These are phyloP conservation scores for Durio zibethinus DNA, from an alignment of 345 rosid genomes.

Conservation along the genomic window DNA sequence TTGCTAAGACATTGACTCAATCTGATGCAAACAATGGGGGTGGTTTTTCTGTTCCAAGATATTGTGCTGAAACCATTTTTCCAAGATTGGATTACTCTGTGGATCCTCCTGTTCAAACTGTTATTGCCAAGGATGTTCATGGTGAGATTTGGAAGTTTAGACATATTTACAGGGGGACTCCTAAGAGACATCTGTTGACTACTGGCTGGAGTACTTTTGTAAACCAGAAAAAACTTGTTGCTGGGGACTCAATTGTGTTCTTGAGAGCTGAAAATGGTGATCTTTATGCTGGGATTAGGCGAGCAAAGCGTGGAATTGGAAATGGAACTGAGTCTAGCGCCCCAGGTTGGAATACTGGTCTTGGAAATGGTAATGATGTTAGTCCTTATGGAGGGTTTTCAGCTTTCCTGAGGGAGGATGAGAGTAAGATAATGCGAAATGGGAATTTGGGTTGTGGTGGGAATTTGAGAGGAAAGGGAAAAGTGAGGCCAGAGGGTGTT, in stretches of 20 bases:
- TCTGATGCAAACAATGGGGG: conserved; percentile 99
- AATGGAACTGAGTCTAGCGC: conserved; percentile 33
- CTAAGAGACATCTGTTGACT: conserved; percentile 83
- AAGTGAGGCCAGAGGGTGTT: conserved; percentile 56
- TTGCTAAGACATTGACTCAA: conserved; percentile 88
- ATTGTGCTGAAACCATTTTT: conserved; percentile 94
- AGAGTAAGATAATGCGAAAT: conserved; percentile 36
- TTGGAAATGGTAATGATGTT: conserved; percentile 24
- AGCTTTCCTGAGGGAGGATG: conserved; percentile 59
- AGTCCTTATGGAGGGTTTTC: conserved; percentile 48
- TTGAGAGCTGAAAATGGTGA: conserved; percentile 79
- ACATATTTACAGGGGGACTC: conserved; percentile 94
- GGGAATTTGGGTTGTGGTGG: conserved; percentile 17
- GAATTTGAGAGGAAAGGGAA: conserved; percentile 42
- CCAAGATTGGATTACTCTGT: conserved; percentile 75
- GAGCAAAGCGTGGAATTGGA: conserved; percentile 64
- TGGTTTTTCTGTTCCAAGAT: conserved; percentile 94
- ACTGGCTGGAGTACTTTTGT: conserved; percentile 98
- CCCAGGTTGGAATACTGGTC: conserved; percentile 39
- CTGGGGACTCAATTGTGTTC: conserved; percentile 90
- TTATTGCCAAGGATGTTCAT: conserved; percentile 81
- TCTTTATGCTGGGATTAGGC: conserved; percentile 76
- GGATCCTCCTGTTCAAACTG: conserved; percentile 92
- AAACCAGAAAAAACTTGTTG: conserved; percentile 88
- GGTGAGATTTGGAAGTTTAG: conserved; percentile 92